Evolutionary conservation across 768 basidiomycete genomes (phyloP).

Genomic region (Postia placenta): DNA sequence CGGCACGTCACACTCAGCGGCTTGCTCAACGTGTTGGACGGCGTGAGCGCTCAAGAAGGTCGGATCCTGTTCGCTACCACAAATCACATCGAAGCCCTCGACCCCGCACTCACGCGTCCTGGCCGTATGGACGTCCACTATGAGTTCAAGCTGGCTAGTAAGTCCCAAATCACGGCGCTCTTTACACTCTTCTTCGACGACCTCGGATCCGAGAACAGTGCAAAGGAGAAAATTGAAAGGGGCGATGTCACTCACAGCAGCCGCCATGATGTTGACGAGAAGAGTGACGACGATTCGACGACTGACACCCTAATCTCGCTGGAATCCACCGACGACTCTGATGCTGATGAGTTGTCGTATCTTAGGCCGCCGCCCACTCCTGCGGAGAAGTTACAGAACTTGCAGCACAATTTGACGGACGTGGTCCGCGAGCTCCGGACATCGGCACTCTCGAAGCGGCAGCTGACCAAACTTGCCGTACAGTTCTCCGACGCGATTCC

Average conservation of each 20-base stretch:
- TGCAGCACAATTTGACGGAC: too few relatives aligned
- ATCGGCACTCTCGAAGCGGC: conserved; percentile 28
- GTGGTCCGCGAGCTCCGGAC: too few relatives aligned
- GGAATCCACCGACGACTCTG: background rate
- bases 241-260: background rate
- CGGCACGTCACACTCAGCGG: conserved; percentile 61
- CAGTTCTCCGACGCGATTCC: conserved; percentile 52
- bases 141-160: conserved; percentile 71
- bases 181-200: conserved; percentile 65
- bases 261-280: background rate
- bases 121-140: conserved; percentile 79
- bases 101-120: conserved; percentile 69
- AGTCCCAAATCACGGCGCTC: conserved; percentile 58
- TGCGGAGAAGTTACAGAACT: background rate
- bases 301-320: background rate
- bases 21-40: conserved; percentile 74
- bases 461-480: conserved; percentile 42
- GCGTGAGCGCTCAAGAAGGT: conserved; percentile 77
- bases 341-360: background rate
- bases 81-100: conserved; percentile 64
- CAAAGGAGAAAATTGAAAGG: background rate
- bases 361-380: background rate
- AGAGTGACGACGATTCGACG: background rate
- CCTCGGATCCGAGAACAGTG: conserved; percentile 30
- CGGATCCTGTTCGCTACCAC: conserved; percentile 77